Conservation (phyloP, 192 early-diverging fungal species). For the Jimgerdemannia flammicorona region DNA sequence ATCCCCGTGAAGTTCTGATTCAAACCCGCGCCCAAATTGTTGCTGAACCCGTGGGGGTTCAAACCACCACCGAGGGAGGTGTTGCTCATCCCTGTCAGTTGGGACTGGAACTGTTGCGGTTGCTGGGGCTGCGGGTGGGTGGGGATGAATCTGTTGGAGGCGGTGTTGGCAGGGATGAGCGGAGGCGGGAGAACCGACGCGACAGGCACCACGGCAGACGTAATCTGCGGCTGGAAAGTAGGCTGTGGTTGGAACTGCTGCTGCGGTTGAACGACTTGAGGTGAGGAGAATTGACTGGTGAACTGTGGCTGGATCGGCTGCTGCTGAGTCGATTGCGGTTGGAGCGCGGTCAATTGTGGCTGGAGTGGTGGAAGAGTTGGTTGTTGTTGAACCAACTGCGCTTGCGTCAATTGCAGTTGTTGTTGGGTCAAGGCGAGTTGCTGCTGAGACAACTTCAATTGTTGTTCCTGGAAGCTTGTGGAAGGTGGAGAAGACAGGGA, state of each 20-base stretch:
- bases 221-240: not conserved
- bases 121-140: constrained; percentile 22
- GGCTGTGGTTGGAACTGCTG: constrained; percentile 10
- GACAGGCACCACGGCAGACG: not conserved
- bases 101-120: constrained; percentile 24
- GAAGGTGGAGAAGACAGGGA: not conserved
- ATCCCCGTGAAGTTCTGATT: too few species aligned
- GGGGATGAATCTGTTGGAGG: not conserved
- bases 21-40: too few species aligned
- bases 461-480: constrained; percentile 6
- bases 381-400: too few species aligned
- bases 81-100: constrained; percentile 13
- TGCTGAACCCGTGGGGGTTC: too few species aligned
- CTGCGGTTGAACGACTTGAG: constrained; percentile 13
- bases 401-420: not conserved
- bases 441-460: constrained; percentile 20
- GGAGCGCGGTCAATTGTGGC: too few species aligned
- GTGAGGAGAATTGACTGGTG: constrained; percentile 21
- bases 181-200: constrained; percentile 5
- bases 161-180: not conserved
- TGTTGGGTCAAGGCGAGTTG: not conserved
- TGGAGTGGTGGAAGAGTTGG: too few species aligned
- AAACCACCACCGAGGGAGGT: too few species aligned
- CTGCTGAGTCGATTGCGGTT: constrained; percentile 8
- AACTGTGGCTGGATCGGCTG: constrained; percentile 1